Evolutionary conservation across 768 basidiomycete genomes (phyloP).

Genomic region (Panaeolus papilionaceus): DNA sequence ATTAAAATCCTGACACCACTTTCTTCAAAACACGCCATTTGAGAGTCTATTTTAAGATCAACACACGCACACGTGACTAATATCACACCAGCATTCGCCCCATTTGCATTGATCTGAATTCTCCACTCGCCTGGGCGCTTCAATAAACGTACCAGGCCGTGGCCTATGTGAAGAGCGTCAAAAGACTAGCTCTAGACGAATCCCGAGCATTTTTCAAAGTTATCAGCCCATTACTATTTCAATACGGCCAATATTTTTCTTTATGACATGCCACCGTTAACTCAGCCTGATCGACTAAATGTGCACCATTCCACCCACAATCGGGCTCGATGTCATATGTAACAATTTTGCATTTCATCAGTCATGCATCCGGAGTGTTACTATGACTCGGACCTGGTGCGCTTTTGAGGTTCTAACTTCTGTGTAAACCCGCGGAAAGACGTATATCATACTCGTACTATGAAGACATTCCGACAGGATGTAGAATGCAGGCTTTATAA

Average conservation of each 20-base stretch:
- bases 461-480: no score
- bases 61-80: neutral
- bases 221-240: neutral
- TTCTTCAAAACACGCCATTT: conserved; percentile 12
- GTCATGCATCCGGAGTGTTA: conserved; percentile 32
- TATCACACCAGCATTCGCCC: neutral
- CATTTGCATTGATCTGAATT: neutral
- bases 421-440: no score
- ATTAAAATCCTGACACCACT: conserved; percentile 13
- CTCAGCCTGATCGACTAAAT: neutral
- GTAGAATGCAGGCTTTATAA: neutral
- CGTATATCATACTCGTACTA: no score
- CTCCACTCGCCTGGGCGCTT: neutral
- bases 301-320: neutral
- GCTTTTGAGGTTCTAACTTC: no score
- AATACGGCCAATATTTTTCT: neutral
- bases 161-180: neutral
- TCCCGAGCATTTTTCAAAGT: neutral
- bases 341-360: conserved; percentile 37
- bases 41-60: conserved; percentile 1
- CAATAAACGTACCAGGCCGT: neutral
- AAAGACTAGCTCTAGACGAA: neutral
- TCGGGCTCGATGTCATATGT: neutral
- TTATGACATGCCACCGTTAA: neutral
- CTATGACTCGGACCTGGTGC: no score